These are phyloP conservation scores for Spatholobus suberectus DNA, from an alignment of 306 rosid species.

Conservation along the genomic window DNA sequence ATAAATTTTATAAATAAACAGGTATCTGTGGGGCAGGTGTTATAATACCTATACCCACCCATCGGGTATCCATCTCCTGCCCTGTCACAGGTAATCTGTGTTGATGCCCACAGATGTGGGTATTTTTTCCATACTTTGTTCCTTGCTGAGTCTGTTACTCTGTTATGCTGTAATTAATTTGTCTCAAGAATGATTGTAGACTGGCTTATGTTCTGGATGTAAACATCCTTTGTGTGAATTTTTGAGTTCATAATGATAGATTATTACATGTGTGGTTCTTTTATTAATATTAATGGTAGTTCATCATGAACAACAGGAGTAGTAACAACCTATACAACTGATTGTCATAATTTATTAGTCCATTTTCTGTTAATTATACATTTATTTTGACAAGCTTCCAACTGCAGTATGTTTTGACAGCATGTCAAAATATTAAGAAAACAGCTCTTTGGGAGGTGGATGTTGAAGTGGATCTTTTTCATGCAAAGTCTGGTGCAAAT, in stretches of 20 bases:
- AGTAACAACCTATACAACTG: conserved; percentile 9
- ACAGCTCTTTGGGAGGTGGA: conserved; percentile 98
- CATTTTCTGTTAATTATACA: conserved; percentile 1
- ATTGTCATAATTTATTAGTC: conserved; percentile 21
- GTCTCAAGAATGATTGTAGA: not conserved
- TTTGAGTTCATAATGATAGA: not conserved
- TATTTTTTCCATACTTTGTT: not conserved
- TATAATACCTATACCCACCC: not conserved
- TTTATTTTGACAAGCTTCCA: conserved; percentile 40
- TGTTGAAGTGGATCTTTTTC: conserved; percentile 90
- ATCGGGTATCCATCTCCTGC: no score
- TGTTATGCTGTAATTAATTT: not conserved
- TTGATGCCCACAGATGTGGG: not conserved
- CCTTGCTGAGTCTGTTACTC: not conserved
- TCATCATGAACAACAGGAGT: not conserved
- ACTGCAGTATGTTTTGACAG: conserved; percentile 79
- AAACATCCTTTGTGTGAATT: conserved; percentile 23
- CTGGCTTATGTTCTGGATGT: conserved; percentile 9
- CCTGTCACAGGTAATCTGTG: not conserved
- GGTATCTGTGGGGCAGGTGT: not conserved
- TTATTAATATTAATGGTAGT: not conserved
- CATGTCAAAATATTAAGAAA: conserved; percentile 70
- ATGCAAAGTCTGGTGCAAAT: conserved; percentile 74
- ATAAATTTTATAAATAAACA: not conserved
- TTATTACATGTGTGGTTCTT: not conserved